phyloP scores from a whole-genome alignment of 176 grass and related monocot genomes.

The Oryza glaberrima region DNA sequence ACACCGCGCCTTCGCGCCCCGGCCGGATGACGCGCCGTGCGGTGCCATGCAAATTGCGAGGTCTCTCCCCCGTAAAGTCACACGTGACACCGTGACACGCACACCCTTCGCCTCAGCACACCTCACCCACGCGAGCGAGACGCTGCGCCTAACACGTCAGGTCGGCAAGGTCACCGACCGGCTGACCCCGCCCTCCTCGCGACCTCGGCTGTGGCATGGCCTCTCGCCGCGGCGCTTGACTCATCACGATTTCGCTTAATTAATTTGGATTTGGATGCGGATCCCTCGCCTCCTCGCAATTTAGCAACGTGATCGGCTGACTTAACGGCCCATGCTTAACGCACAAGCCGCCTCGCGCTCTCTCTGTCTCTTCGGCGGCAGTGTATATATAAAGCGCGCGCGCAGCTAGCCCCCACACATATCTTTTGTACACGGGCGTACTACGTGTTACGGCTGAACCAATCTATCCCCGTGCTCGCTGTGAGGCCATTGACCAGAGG shows the following conservation, averaged over 20 bases:
- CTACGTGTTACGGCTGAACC: not conserved
- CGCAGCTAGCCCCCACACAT: conserved; percentile 16
- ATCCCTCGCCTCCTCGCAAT: not conserved
- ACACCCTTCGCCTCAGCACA: no score
- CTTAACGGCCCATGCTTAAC: conserved; percentile 39
- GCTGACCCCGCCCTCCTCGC: not conserved
- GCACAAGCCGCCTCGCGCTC: conserved; percentile 22
- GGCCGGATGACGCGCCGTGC: not conserved
- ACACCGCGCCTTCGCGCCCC: not conserved
- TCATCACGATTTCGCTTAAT: not conserved
- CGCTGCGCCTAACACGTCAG: conserved; percentile 41
- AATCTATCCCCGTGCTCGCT: not conserved
- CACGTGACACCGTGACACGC: not conserved
- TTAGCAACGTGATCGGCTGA: not conserved
- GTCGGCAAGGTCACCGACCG: conserved; percentile 47
- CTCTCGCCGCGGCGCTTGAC: not conserved
- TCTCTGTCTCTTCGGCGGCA: not conserved
- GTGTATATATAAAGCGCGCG: conserved; percentile 44
- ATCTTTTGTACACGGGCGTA: conserved; percentile 12
- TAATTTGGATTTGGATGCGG: not conserved
- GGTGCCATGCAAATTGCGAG: not conserved
- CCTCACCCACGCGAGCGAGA: conserved; percentile 25
- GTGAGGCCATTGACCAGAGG: conserved; percentile 38
- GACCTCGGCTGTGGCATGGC: no score
- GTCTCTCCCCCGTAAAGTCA: not conserved